phyloP scores from a whole-genome alignment of 768 basidiomycete genomes.

The Leccinum uliginosum region DNA sequence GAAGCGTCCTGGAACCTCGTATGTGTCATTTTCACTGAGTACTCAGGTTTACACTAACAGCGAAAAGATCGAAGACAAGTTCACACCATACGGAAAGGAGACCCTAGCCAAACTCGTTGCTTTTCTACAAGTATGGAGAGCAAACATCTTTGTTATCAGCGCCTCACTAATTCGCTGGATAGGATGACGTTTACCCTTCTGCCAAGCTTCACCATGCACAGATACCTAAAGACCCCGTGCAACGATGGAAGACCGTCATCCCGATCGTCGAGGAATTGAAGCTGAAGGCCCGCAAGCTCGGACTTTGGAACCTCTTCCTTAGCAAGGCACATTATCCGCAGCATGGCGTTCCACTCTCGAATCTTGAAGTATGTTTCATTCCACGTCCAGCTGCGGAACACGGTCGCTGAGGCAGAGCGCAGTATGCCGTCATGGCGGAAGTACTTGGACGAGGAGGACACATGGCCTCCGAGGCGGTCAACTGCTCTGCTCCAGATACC shows the following conservation, averaged over 20 bases:
- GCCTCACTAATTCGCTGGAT: background rate
- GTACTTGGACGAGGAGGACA: slow-evolving; percentile 81
- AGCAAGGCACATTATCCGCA: slow-evolving; percentile 92
- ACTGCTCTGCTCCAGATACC: slow-evolving; percentile 96
- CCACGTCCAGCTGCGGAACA: background rate
- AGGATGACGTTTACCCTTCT: slow-evolving; percentile 90
- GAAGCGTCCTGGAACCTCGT: slow-evolving; percentile 88
- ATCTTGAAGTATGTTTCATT: slow-evolving; percentile 69
- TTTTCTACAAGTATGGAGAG: slow-evolving; percentile 69
- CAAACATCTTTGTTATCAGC: background rate
- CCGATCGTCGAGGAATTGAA: slow-evolving; percentile 83
- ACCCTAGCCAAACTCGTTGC: slow-evolving; percentile 75
- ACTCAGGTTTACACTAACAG: slow-evolving; percentile 3
- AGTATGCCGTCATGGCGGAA: slow-evolving; percentile 99
- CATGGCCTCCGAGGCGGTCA: slow-evolving; percentile 80
- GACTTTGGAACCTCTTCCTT: slow-evolving; percentile 96
- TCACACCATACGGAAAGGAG: slow-evolving; percentile 86
- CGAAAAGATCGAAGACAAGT: slow-evolving; percentile 80
- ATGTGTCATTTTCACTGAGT: slow-evolving; percentile 16
- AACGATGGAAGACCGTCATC: slow-evolving; percentile 82
- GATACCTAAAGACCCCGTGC: slow-evolving; percentile 66
- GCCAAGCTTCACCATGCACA: slow-evolving; percentile 74
- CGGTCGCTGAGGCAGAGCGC: background rate
- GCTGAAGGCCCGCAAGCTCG: slow-evolving; percentile 77
- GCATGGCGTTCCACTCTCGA: slow-evolving; percentile 84